A percentile compares a stretch with the other conserved stretches of the same genome.
Conservation (phyloP, 2,329 filamentous ascomycete genomes). For the Aciculosporium take region DNA sequence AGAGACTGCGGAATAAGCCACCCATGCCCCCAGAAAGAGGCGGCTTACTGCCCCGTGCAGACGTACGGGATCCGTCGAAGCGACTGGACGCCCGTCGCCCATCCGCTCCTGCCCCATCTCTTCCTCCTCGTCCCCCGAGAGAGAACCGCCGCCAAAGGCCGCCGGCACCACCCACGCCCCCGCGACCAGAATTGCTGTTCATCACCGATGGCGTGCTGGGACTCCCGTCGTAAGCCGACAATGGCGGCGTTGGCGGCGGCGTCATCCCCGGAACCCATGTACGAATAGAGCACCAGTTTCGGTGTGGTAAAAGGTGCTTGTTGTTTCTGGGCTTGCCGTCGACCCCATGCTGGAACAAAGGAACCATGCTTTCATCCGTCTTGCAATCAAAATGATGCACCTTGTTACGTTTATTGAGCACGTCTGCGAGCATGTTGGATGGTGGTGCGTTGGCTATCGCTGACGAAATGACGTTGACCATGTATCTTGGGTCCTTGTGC, state of each 20-base stretch:
- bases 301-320: slow-evolving; percentile 69
- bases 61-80: slow-evolving; percentile 23
- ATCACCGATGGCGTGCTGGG: slow-evolving; percentile 21
- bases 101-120: slow-evolving; percentile 8
- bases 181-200: slow-evolving; percentile 6
- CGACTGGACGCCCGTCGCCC: slow-evolving; percentile 21
- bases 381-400: slow-evolving; percentile 55
- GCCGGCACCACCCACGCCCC: slow-evolving; percentile 11
- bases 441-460: slow-evolving; percentile 89
- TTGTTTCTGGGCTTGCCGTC: slow-evolving; percentile 86
- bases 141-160: slow-evolving; percentile 34
- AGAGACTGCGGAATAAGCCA: slow-evolving; percentile 32
- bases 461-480: slow-evolving; percentile 89
- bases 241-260: slow-evolving; percentile 52
- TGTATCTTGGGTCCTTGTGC: slow-evolving; percentile 87
- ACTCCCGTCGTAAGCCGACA: slow-evolving; percentile 30
- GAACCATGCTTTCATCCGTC: slow-evolving; percentile 93
- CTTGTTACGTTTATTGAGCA: slow-evolving; percentile 88
- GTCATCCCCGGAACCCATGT: slow-evolving; percentile 68
- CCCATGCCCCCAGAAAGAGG: slow-evolving; percentile 31
- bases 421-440: slow-evolving; percentile 74
- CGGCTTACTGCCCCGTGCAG: slow-evolving; percentile 30
- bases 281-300: slow-evolving; percentile 92
- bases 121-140: neutral
- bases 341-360: slow-evolving; percentile 78